Evolutionary conservation across 768 basidiomycete genomes (phyloP).

Genomic region (Tricholoma terreum): DNA sequence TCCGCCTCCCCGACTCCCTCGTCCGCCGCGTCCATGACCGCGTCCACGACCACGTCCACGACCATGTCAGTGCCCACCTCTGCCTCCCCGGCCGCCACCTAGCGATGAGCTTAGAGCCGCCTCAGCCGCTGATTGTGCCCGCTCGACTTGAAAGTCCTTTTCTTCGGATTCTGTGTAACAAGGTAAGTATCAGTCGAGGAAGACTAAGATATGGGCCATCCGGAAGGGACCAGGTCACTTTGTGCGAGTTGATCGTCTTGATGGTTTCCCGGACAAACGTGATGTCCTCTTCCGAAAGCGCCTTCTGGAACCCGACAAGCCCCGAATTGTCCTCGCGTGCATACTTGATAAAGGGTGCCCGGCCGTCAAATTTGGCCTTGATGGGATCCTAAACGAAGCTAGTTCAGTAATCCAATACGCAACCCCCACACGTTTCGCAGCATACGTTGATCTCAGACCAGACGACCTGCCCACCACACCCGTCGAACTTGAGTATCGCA

Average conservation of each 20-base stretch:
- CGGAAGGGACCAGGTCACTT: too few relatives aligned
- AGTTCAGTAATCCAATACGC: not conserved
- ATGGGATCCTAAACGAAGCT: too few relatives aligned
- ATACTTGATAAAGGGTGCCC: slow-evolving; percentile 57
- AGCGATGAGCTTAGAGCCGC: too few relatives aligned
- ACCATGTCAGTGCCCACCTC: slow-evolving; percentile 44
- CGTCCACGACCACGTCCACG: slow-evolving; percentile 45
- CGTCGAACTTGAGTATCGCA: slow-evolving; percentile 56
- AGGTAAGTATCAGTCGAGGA: not conserved
- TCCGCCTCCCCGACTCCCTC: slow-evolving; percentile 44
- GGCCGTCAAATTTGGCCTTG: too few relatives aligned
- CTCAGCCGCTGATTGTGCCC: slow-evolving; percentile 66
- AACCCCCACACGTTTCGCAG: not conserved
- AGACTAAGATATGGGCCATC: slow-evolving; percentile 43
- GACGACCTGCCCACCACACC: slow-evolving; percentile 51
- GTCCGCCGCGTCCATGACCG: slow-evolving; percentile 34
- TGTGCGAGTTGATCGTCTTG: too few relatives aligned
- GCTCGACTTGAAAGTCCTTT: slow-evolving; percentile 65
- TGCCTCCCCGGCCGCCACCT: slow-evolving; percentile 28
- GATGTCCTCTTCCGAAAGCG: slow-evolving; percentile 66
- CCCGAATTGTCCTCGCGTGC: slow-evolving; percentile 43
- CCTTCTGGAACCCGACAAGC: slow-evolving; percentile 60
- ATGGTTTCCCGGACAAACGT: too few relatives aligned
- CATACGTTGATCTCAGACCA: too few relatives aligned
- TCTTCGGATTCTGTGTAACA: too few relatives aligned